Evolutionary conservation across 148 eudicot genomes (phyloP).

Genomic region (Silene uniflora): DNA sequence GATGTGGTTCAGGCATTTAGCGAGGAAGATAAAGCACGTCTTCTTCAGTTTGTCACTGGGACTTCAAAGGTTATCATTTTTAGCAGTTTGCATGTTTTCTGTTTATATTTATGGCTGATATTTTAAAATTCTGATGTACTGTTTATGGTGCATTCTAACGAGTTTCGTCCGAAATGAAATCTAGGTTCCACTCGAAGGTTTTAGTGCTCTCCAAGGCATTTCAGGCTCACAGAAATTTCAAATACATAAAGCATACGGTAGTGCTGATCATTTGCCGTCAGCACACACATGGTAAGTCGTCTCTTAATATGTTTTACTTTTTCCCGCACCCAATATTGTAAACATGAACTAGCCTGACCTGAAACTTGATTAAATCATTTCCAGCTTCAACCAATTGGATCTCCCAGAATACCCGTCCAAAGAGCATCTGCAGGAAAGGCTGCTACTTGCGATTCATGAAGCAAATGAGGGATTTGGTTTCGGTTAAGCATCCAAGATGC

Average conservation of each 20-base stretch:
- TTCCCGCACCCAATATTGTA: neutral
- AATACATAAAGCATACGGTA: conserved; percentile 97
- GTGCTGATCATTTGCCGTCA: conserved; percentile 86
- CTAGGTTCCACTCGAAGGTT: conserved; percentile 97
- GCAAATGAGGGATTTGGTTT: conserved; percentile 95
- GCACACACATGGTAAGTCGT: conserved; percentile 85
- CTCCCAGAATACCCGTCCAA: conserved; percentile 92
- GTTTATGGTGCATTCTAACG: neutral
- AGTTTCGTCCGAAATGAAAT: neutral
- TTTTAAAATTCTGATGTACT: neutral
- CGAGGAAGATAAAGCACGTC: conserved; percentile 98
- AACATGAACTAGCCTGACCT: neutral
- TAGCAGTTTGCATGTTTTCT: neutral
- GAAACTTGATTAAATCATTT: no score
- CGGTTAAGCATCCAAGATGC: conserved; percentile 38
- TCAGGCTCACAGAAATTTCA: conserved; percentile 97
- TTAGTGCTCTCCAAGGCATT: conserved; percentile 93
- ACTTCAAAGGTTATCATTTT: conserved; percentile 78
- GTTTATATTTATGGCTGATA: neutral
- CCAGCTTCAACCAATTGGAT: conserved; percentile 26
- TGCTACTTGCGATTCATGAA: conserved; percentile 92
- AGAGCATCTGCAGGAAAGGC: conserved; percentile 78
- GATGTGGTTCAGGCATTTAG: conserved; percentile 94
- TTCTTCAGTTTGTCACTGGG: conserved; percentile 95
- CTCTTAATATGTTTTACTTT: no score